Percentiles rank a stretch among this genome's conserved stretches.
Conservation (phyloP, 2,329 filamentous ascomycete species). For the Truncatella angustata region DNA sequence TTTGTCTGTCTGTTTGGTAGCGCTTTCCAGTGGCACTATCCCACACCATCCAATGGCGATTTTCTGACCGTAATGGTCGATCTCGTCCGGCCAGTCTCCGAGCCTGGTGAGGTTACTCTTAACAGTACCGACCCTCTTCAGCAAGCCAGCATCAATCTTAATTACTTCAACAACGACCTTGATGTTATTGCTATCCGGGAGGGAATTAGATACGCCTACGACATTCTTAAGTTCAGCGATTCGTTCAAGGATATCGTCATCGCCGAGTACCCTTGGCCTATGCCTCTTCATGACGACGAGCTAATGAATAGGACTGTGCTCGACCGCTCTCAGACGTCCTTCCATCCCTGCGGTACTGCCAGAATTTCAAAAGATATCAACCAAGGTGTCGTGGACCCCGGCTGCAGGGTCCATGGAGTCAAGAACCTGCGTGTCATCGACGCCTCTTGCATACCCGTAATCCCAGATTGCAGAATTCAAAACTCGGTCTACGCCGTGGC, state of each 20-base stretch:
- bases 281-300: conserved; percentile 54
- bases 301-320: conserved; percentile 55
- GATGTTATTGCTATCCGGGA: conserved; percentile 58
- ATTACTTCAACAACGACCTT: conserved; percentile 56
- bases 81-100: conserved; percentile 38
- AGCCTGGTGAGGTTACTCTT: conserved; percentile 53
- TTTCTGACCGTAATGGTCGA: conserved; percentile 57
- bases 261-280: conserved; percentile 57
- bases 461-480: conserved; percentile 45
- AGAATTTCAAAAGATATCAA: conserved; percentile 44
- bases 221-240: conserved; percentile 55
- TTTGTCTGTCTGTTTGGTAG: conserved; percentile 57
- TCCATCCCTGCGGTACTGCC: conserved; percentile 52
- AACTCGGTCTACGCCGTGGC: conserved; percentile 48
- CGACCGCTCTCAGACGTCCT: conserved; percentile 58
- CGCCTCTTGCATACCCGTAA: conserved; percentile 46
- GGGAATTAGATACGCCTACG: conserved; percentile 54
- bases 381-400: conserved; percentile 46
- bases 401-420: conserved; percentile 48
- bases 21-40: conserved; percentile 48
- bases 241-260: conserved; percentile 54
- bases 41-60: conserved; percentile 38
- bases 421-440: conserved; percentile 48
- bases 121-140: conserved; percentile 55
- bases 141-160: conserved; percentile 58